Base-by-base conservation (phyloP, 768 basidiomycete genomes). In the Hygrocybe coccinea region DNA sequence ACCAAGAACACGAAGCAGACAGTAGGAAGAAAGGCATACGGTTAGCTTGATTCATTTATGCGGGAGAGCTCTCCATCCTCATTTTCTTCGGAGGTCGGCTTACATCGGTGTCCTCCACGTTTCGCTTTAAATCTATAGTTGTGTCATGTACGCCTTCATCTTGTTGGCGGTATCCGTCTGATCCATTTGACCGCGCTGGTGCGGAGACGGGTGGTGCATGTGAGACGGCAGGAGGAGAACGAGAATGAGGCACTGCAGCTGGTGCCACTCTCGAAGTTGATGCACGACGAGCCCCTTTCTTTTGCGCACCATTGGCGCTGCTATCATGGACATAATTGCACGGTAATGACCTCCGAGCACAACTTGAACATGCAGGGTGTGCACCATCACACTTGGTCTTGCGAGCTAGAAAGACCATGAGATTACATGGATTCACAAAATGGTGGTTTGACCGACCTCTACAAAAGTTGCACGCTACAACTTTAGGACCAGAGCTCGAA, bases 371-470 rank as follows among this genome's bases (percentile, higher is more conserved):
- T 24, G 85, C 79, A 29, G 90, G 90, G 64, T 89, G 88, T n/a
- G 79, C 86, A 38, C 90, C 90, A 68, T 92, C 90, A 62, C 90
- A 92, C 67, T 89, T 86, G 17, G 90, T 92, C 74, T 92, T 92
- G 57, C 90, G 90, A 35, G 89, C 90, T 91, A 58, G 25, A 57
- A 50, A 56, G n/a, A 37, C 19, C 41, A 29, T 43, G 45, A 49
- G 15, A 37, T 21, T 50, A 21, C 37, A 50, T 47, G 59, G 34
- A 49, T 50, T 37, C 44, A 34, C 8, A 25, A 43, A 19, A 25
- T 43, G 34, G 36, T 21, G 9, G 54, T 34, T 19, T 17, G 54
- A 51, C 50, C 37, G 64, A 91, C 90, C 88, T 76, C 90, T 81
- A 71, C 90, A 92, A 67, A 89, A 89, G 70, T 91, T 90, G 71